A percentile compares a stretch with the other conserved stretches of the same genome.
Conservation (phyloP, 2,329 filamentous ascomycete genomes). For the Microsporum audouinii region DNA sequence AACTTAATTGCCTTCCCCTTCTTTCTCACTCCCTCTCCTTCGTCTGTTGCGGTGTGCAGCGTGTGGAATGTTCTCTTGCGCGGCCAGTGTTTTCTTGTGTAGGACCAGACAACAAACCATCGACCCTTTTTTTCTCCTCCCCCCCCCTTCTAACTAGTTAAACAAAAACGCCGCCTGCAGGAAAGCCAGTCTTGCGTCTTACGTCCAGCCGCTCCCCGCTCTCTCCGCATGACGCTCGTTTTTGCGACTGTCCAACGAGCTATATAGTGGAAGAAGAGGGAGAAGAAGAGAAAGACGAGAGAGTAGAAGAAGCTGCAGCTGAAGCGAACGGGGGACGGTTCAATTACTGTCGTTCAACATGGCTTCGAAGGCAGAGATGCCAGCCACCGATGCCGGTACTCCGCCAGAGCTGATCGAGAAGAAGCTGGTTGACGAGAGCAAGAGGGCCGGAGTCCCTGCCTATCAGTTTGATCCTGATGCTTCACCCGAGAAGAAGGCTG, state of each 20-base stretch:
- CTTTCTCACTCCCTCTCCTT: neutral
- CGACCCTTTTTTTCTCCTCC: neutral
- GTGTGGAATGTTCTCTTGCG: neutral
- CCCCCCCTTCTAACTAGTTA: neutral
- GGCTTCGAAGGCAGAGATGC: constrained; percentile 38
- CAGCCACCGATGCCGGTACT: constrained; percentile 57
- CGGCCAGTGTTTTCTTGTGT: neutral
- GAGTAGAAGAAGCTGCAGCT: neutral
- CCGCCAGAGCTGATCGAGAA: constrained; percentile 60
- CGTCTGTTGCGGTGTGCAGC: neutral
- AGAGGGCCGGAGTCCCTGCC: constrained; percentile 64
- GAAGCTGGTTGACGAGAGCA: constrained; percentile 64
- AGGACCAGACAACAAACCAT: neutral
- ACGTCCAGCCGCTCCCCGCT: neutral
- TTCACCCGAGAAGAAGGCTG: constrained; percentile 68
- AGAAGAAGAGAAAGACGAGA: no score
- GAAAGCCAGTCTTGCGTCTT: no score
- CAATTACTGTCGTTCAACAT: constrained; percentile 1
- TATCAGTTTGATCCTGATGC: constrained; percentile 84
- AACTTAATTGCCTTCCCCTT: neutral
- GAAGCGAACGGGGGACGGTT: neutral
- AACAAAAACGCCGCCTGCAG: no score
- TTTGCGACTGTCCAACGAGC: neutral
- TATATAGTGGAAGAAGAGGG: neutral
- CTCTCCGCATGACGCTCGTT: neutral